These are phyloP conservation scores for Phytophthora chlamydospora DNA, from an alignment of 352 stramenopile genomes.

Conservation along the genomic window DNA sequence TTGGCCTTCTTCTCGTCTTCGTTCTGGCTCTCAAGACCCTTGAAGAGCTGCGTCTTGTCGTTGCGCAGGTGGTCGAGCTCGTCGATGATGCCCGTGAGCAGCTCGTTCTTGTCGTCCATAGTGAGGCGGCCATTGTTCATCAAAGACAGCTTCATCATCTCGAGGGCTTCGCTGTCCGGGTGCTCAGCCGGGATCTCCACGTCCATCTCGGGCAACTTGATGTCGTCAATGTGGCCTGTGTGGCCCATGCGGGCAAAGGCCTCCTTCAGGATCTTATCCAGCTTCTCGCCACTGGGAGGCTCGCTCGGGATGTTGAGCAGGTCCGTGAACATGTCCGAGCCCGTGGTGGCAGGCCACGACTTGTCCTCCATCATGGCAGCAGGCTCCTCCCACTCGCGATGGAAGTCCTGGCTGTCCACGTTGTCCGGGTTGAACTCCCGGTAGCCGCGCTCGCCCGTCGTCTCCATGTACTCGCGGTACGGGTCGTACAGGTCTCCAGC, in stretches of 20 bases:
- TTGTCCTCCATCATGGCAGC: constrained; percentile 90
- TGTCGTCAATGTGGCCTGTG: constrained; percentile 65
- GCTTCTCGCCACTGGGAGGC: constrained; percentile 60
- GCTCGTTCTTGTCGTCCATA: constrained; percentile 91
- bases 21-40: constrained; percentile 59
- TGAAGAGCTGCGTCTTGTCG: constrained; percentile 88
- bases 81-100: constrained; percentile 81
- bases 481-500: constrained; percentile 73
- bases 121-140: constrained; percentile 89
- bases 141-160: constrained; percentile 91
- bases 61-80: constrained; percentile 83
- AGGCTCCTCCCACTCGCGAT: constrained; percentile 77
- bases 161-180: constrained; percentile 79
- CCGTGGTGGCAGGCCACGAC: constrained; percentile 82
- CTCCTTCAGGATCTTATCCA: constrained; percentile 72
- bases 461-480: constrained; percentile 86
- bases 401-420: constrained; percentile 50
- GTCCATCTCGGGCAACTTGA: constrained; percentile 77
- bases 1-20: constrained; percentile 17
- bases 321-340: constrained; percentile 81
- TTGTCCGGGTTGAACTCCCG: constrained; percentile 84
- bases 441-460: constrained; percentile 68
- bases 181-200: constrained; percentile 70
- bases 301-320: constrained; percentile 79
- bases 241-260: constrained; percentile 80